phyloP scores from a whole-genome alignment of 163 green algal genomes.

The Scenedesmus sp. region DNA sequence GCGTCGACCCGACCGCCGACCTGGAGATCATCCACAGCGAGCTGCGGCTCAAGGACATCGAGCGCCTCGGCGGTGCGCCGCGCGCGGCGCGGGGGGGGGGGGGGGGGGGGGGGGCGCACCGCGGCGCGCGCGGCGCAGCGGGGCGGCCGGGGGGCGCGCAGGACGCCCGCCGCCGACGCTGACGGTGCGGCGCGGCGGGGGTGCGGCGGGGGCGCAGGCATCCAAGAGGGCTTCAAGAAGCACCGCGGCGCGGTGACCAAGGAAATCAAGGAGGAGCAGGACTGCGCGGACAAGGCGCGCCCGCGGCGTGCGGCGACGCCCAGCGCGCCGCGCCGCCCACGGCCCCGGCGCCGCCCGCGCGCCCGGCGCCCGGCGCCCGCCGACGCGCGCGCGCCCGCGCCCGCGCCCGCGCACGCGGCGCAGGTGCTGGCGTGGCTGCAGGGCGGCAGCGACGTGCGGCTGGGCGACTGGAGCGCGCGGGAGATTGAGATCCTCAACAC shows the following conservation, averaged over 20 bases:
- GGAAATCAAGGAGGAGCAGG: slow-evolving; percentile 92
- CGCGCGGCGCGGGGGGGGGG: background rate
- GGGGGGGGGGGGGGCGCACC: too few species aligned
- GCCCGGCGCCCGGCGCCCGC: too few species aligned
- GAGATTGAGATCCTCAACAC: slow-evolving; percentile 92
- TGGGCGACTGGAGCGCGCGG: slow-evolving; percentile 88
- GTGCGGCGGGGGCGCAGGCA: slow-evolving; percentile 35
- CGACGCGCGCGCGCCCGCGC: too few species aligned
- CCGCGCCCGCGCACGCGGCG: too few species aligned
- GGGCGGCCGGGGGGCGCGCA: background rate
- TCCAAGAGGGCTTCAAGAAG: slow-evolving; percentile 68
- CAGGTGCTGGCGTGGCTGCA: slow-evolving; percentile 78
- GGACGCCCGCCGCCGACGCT: background rate
- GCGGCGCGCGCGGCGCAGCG: too few species aligned
- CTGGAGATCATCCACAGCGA: slow-evolving; percentile 96
- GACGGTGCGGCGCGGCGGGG: background rate
- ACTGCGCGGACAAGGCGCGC: slow-evolving; percentile 55
- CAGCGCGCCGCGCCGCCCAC: too few species aligned
- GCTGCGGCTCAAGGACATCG: slow-evolving; percentile 86
- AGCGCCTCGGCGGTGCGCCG: slow-evolving; percentile 26
- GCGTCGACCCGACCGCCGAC: slow-evolving; percentile 93
- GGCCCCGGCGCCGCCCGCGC: too few species aligned
- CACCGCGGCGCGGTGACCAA: slow-evolving; percentile 74
- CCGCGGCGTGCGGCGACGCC: too few species aligned
- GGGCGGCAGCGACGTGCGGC: slow-evolving; percentile 83